Evolutionary conservation across 129 eudicot genomes (phyloP).

Genomic region (Flaveria linearis): DNA sequence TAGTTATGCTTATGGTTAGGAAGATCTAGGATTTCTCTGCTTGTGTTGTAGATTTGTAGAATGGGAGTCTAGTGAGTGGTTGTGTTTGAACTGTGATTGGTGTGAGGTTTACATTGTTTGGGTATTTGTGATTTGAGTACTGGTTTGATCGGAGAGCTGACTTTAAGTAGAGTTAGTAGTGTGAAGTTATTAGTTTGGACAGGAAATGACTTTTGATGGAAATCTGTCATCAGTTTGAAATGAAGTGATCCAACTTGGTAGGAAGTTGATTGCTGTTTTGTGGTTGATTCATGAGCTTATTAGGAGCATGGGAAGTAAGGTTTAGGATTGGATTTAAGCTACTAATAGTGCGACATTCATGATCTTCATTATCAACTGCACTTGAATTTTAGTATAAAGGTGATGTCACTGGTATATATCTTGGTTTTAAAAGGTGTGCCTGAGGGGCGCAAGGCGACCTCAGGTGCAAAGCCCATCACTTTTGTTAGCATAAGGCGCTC

Average conservation of each 20-base stretch:
- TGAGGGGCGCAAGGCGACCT: too few relatives aligned
- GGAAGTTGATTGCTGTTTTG: background rate
- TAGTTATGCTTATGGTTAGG: background rate
- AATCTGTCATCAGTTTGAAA: background rate
- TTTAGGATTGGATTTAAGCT: conserved; percentile 4
- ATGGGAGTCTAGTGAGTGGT: background rate
- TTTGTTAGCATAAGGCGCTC: too few relatives aligned
- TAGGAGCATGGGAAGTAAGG: conserved; percentile 18
- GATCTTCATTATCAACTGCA: background rate
- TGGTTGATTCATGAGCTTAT: background rate
- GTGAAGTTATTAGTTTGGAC: conserved; percentile 1
- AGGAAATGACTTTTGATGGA: background rate
- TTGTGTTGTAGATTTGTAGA: background rate
- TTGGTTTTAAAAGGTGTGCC: too few relatives aligned
- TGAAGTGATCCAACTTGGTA: background rate
- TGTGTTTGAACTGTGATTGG: background rate
- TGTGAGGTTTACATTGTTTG: too few relatives aligned
- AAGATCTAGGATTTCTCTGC: background rate
- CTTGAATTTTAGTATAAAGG: background rate
- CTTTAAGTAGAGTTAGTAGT: background rate
- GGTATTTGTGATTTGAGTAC: too few relatives aligned
- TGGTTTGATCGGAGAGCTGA: background rate
- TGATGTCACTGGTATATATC: background rate
- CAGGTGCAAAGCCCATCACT: too few relatives aligned
- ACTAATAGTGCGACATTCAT: background rate